These are phyloP conservation scores for Bolboschoenoplectus hybrid DNA, from an alignment of 202 grass and related monocot species.

Conservation along the genomic window DNA sequence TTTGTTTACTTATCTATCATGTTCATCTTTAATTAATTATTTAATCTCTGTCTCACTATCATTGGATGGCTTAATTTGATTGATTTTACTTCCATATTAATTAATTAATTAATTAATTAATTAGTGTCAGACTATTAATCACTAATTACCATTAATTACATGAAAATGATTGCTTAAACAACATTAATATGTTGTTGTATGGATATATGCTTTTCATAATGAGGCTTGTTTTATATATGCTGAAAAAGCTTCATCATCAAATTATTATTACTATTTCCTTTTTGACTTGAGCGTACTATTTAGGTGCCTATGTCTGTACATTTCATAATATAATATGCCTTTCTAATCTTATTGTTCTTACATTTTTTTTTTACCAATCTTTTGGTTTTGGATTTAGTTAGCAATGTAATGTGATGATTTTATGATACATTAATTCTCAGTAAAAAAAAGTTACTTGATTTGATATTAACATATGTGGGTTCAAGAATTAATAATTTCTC, in stretches of 20 bases:
- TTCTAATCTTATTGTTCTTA: neutral
- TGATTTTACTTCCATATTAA: neutral
- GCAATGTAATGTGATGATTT: neutral
- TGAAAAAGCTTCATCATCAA: slow-evolving; percentile 2
- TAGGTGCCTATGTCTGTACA: neutral
- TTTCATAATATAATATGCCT: slow-evolving; percentile 23
- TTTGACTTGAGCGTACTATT: neutral
- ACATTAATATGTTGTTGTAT: slow-evolving; percentile 9
- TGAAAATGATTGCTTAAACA: slow-evolving; percentile 32
- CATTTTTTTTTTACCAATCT: neutral
- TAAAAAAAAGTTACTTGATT: neutral
- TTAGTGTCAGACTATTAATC: slow-evolving; percentile 11
- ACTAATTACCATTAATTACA: neutral
- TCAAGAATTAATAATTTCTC: neutral
- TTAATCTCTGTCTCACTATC: neutral
- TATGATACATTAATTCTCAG: neutral
- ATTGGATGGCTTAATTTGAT: neutral
- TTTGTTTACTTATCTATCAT: slow-evolving; percentile 3
- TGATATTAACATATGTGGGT: neutral
- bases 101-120: neutral
- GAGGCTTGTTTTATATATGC: neutral
- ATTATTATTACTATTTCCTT: slow-evolving; percentile 22
- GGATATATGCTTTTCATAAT: slow-evolving; percentile 4
- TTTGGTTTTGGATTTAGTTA: neutral
- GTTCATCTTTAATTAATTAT: slow-evolving; percentile 7